phyloP scores from a whole-genome alignment of 2,329 filamentous ascomycete species.

The Cryphonectria naterciae region DNA sequence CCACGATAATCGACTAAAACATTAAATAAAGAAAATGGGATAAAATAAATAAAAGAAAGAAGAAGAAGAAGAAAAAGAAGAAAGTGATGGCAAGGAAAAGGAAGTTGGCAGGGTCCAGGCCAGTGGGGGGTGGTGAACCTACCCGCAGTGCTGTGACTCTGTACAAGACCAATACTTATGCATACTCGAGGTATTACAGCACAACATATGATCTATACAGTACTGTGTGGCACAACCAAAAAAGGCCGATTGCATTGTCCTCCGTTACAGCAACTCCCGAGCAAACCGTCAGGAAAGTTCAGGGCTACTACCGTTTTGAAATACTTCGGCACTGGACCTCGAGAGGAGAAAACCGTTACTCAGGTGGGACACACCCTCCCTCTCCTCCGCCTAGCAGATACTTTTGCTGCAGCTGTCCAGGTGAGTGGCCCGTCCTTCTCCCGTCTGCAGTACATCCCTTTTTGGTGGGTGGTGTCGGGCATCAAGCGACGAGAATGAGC shows the following conservation, averaged over 20 bases:
- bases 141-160: neutral
- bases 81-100: too few species aligned
- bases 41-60: neutral
- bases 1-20: neutral
- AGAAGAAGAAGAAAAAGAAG: too few species aligned
- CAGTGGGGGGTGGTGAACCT: neutral
- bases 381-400: neutral
- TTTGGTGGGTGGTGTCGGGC: constrained; percentile 6
- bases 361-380: neutral
- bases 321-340: neutral
- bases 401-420: constrained; percentile 5
- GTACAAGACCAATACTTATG: neutral
- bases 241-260: neutral
- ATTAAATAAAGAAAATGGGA: neutral
- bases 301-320: neutral
- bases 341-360: neutral
- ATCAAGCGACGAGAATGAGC: neutral
- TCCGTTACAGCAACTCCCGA: neutral
- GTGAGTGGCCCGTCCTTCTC: neutral
- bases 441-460: neutral
- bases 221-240: neutral
- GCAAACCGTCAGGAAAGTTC: neutral
- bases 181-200: neutral
- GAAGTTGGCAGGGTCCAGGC: neutral
- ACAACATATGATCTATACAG: neutral